Evolutionary conservation across 2,329 filamentous ascomycete genomes (phyloP).

Genomic region (Botrytis pseudocinerea): DNA sequence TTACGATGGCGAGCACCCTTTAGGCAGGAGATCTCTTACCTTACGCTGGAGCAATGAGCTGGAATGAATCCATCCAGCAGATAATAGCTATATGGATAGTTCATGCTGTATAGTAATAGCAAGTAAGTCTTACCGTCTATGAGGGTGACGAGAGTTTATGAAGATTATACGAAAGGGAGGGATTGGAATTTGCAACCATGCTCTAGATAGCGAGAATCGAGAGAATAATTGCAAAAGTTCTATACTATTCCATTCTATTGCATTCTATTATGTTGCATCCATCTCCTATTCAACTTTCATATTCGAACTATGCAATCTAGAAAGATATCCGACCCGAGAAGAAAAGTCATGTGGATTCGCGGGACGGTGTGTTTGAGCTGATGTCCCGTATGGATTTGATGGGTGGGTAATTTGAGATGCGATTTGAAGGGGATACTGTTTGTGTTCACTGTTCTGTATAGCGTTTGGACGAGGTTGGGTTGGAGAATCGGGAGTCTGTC

Average conservation of each 20-base stretch:
- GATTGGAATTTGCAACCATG: background rate
- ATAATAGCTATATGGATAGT: background rate
- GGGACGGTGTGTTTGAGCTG: background rate
- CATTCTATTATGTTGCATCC: no score
- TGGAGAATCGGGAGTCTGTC: no score
- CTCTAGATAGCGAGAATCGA: background rate
- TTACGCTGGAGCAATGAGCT: background rate
- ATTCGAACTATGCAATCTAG: background rate
- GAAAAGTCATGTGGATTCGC: background rate
- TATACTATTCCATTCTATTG: no score
- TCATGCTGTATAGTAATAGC: background rate
- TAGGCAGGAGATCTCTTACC: background rate
- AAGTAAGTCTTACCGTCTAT: background rate
- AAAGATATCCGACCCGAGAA: background rate
- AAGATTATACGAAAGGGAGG: background rate
- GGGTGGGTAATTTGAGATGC: no score
- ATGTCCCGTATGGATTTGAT: background rate
- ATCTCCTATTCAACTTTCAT: no score
- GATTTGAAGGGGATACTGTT: no score
- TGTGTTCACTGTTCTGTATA: background rate
- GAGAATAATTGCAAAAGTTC: background rate
- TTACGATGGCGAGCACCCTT: background rate
- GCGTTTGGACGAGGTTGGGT: no score
- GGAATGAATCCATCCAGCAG: background rate
- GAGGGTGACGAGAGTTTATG: background rate